phyloP scores from a whole-genome alignment of 2,329 filamentous ascomycete genomes.

The Magnaporthales sp. region DNA sequence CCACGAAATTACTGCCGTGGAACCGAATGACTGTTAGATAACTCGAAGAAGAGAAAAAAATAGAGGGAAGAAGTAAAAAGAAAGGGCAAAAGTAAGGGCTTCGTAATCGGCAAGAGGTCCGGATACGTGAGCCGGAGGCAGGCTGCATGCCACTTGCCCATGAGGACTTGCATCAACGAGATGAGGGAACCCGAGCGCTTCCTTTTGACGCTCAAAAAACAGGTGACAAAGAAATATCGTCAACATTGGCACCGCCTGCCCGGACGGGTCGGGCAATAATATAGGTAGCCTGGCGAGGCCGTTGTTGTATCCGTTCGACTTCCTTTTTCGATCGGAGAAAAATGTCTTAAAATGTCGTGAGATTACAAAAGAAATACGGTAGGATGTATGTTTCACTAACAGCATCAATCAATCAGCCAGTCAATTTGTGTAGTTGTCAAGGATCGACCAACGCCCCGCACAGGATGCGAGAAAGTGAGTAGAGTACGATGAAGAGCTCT shows the following conservation, averaged over 20 bases:
- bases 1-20: too few relatives aligned
- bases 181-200: neutral
- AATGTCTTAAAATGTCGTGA: neutral
- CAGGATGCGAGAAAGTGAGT: neutral
- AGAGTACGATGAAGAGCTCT: neutral
- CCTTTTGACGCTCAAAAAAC: neutral
- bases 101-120: neutral
- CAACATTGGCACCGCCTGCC: neutral
- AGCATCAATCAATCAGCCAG: neutral
- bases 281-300: neutral
- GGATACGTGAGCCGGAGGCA: neutral
- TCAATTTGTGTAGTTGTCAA: neutral
- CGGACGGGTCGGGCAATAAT: neutral
- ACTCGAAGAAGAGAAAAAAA: neutral
- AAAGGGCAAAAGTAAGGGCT: conserved; percentile 3
- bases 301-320: neutral
- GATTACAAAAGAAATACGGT: neutral
- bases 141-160: neutral
- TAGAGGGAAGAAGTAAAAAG: neutral
- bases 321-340: neutral
- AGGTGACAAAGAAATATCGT: neutral
- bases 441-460: neutral
- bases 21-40: neutral
- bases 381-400: neutral
- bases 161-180: too few relatives aligned